Evolutionary conservation across 1,139 yeast species (phyloP), one percentile per base, ranked within the genome.

Genomic region (Kodamaea derodonti): DNA sequence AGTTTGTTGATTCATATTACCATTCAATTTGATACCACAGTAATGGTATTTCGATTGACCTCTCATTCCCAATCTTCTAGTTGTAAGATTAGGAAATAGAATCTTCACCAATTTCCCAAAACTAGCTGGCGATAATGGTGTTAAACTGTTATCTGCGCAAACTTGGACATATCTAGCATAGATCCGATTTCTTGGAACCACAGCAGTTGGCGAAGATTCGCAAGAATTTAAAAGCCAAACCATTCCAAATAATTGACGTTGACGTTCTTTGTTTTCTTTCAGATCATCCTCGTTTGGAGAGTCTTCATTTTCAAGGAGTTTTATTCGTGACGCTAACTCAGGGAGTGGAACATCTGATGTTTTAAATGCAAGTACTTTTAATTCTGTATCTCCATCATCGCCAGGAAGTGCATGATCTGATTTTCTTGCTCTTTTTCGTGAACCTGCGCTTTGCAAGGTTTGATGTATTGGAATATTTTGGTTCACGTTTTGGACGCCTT

Each of bases 11-110:
- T 12, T 32, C 3, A 36, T 30, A 32, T 78, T 84, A 8, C 77
- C 84, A 14, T 75, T 61, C 35, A 88, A 58, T 47, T 73, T 75
- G 34, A 88, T 69, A 1, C 97, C 97, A 60, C 95, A 86, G 55
- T 88, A 90, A 54, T 88, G 95, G 56, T 90, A 88, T 51, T 86
- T 85, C 14, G 92, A 81, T 52, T 84, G 90, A 7, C 96, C 96
- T 35, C 96, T 69, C 60, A 83, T 81, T 10, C 97, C 97, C 40
- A 88, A 65, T 41, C 97, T 71, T 47, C 97, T 72, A 0, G 95
- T 85, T 22, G 85, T 81, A 43, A 87, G 66, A 37, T 69, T 70
- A 2, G 96, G 96, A 50, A 78, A 87, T 11, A 83, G 62, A 7
- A 82, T 67, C 41, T 85, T 72, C 10, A 88, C 90, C 30, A 88